These are phyloP conservation scores for Leccinellum albellum DNA, from an alignment of 768 basidiomycete genomes.

Conservation along the genomic window DNA sequence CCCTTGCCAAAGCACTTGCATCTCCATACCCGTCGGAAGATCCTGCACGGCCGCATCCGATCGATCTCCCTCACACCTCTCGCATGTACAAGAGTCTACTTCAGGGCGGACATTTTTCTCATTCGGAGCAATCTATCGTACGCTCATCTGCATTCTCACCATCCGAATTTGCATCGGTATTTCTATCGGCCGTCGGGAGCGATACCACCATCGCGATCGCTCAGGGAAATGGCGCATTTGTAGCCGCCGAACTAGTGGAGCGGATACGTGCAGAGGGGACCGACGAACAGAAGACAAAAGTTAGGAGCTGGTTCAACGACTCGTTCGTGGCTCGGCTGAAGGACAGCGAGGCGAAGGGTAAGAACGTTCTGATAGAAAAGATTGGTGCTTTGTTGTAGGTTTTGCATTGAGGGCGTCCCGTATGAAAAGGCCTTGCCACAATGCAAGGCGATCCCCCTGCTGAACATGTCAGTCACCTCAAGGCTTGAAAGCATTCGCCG, in stretches of 20 bases:
- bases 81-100: slow-evolving; percentile 86
- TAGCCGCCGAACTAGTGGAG: slow-evolving; percentile 70
- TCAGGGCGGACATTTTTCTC: slow-evolving; percentile 87
- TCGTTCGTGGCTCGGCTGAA: slow-evolving; percentile 47
- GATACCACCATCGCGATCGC: slow-evolving; percentile 54
- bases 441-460: background rate
- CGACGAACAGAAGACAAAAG: slow-evolving; percentile 37
- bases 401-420: background rate
- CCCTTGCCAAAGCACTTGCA: slow-evolving; percentile 57
- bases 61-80: slow-evolving; percentile 79
- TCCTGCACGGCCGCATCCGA: slow-evolving; percentile 51
- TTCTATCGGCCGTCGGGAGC: slow-evolving; percentile 52
- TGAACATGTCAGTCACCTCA: background rate
- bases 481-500: background rate
- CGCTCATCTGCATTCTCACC: slow-evolving; percentile 54
- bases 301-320: slow-evolving; percentile 58
- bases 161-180: slow-evolving; percentile 52
- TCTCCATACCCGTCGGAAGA: slow-evolving; percentile 55
- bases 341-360: slow-evolving; percentile 63
- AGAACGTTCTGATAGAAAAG: slow-evolving; percentile 63
- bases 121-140: slow-evolving; percentile 51
- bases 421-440: slow-evolving; percentile 7
- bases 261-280: slow-evolving; percentile 44
- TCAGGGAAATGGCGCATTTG: slow-evolving; percentile 63
- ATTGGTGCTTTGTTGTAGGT: slow-evolving; percentile 32